phyloP scores from a whole-genome alignment of 768 basidiomycete genomes.

The Stropharia rugosoannulata region DNA sequence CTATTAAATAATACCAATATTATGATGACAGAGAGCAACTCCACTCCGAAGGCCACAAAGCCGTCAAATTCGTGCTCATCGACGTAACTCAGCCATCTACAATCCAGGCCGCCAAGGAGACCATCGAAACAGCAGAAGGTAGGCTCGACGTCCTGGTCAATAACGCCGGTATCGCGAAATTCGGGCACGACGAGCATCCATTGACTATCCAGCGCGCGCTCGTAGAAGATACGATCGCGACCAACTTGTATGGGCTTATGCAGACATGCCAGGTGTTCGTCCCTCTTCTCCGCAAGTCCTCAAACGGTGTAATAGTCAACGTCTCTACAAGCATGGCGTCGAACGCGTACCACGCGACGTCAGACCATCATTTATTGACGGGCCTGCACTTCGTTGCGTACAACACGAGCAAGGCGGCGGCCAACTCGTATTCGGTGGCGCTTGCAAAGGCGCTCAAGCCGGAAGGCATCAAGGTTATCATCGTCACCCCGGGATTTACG shows the following conservation, averaged over 20 bases:
- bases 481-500: slow-evolving; percentile 60
- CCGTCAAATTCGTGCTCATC: slow-evolving; percentile 35
- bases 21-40: slow-evolving; percentile 29
- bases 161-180: slow-evolving; percentile 35
- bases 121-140: slow-evolving; percentile 37
- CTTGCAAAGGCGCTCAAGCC: slow-evolving; percentile 62
- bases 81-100: slow-evolving; percentile 37
- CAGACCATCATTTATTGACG: background rate
- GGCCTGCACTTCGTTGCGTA: slow-evolving; percentile 43
- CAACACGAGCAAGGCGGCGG: slow-evolving; percentile 73
- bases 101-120: slow-evolving; percentile 31
- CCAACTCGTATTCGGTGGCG: slow-evolving; percentile 57
- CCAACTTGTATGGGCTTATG: slow-evolving; percentile 44
- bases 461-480: slow-evolving; percentile 59
- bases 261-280: slow-evolving; percentile 40
- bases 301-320: slow-evolving; percentile 37
- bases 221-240: slow-evolving; percentile 36
- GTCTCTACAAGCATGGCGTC: slow-evolving; percentile 46
- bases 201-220: slow-evolving; percentile 29
- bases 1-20: background rate
- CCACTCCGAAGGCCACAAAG: slow-evolving; percentile 26
- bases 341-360: slow-evolving; percentile 34
- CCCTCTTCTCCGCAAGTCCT: slow-evolving; percentile 37
- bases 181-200: slow-evolving; percentile 28
- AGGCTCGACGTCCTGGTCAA: slow-evolving; percentile 45